Evolutionary conservation across 2,329 filamentous ascomycete genomes (phyloP), one percentile per base, ranked within the genome.

Genomic region (Trichoderma sp.): DNA sequence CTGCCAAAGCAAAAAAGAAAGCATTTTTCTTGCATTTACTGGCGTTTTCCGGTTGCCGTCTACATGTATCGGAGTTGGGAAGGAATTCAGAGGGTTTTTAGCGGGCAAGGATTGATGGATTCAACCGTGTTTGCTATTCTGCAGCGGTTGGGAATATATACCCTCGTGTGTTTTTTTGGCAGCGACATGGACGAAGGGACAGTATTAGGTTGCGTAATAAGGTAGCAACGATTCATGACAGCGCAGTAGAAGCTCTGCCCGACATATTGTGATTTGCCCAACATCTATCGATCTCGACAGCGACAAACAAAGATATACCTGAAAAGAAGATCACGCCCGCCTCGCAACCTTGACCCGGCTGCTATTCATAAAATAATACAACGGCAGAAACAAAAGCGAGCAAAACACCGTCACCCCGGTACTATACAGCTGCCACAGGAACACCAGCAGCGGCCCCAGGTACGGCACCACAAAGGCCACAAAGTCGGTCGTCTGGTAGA

Each of bases 401-500:
- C 86, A 87, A 1, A 90, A 1, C 1, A 90, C 78, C 69, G 90
- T 94, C 4, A 90, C 73, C 3, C 85, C 67, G 0, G 90, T 89
- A 3, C 86, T 86, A 61, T 86, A 80, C 21, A 88, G 78, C 73
- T 93, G 90, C 82, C 85, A 90, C 0, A 71, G 10, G 3, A 82
- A 68, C 76, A 85, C 80, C 1, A 92, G 75, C 26, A 84, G 72
- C 7, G 80, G 76, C 0, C 85, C 87, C 0, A 88, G 77, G 0
- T 85, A 82, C 12, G 89, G 87, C 17, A 84, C 71, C 19, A 93
- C 70, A 72, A 96, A 95, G 70, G 89, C 88, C 67, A 94, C 79
- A 68, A 88, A 89, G 69, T 96, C 89, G 56, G 87, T 88, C 0
- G 87, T 81, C 71, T 94, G 91, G 72, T 96, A 96, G 7, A 93